phyloP scores from a whole-genome alignment of 768 basidiomycete species.

The Macrolepiota dolichaula region DNA sequence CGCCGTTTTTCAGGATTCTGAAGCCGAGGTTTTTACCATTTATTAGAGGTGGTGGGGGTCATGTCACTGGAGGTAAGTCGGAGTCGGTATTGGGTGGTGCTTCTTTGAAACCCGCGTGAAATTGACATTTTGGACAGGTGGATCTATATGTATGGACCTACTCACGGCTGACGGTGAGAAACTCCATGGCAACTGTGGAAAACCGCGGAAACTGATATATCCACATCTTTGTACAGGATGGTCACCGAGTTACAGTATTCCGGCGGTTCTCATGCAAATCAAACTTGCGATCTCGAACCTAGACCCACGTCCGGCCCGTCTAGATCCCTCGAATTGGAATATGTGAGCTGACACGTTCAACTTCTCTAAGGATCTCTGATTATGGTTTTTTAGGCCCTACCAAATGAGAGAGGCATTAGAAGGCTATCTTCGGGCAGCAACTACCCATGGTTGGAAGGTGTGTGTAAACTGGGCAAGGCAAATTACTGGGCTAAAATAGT shows the following conservation, averaged over 20 bases:
- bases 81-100: background rate
- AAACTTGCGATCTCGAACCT: constrained; percentile 66
- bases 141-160: constrained; percentile 75
- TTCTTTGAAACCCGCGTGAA: background rate
- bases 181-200: background rate
- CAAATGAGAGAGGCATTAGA: constrained; percentile 53
- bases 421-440: constrained; percentile 65
- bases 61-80: constrained; percentile 54
- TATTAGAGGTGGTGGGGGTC: constrained; percentile 66
- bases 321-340: constrained; percentile 47
- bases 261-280: constrained; percentile 60
- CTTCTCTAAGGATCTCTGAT: constrained; percentile 7
- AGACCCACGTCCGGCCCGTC: constrained; percentile 59
- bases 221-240: constrained; percentile 42
- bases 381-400: constrained; percentile 37
- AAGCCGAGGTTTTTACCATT: constrained; percentile 73
- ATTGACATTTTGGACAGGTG: constrained; percentile 35
- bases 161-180: constrained; percentile 56
- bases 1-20: constrained; percentile 75
- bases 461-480: constrained; percentile 1
- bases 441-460: constrained; percentile 62
- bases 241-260: constrained; percentile 62
- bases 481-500: background rate
- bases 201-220: background rate
- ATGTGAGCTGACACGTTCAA: constrained; percentile 26